Evolutionary conservation across 1,139 yeast genomes (phyloP).

Genomic region (Taiozyma onychis): DNA sequence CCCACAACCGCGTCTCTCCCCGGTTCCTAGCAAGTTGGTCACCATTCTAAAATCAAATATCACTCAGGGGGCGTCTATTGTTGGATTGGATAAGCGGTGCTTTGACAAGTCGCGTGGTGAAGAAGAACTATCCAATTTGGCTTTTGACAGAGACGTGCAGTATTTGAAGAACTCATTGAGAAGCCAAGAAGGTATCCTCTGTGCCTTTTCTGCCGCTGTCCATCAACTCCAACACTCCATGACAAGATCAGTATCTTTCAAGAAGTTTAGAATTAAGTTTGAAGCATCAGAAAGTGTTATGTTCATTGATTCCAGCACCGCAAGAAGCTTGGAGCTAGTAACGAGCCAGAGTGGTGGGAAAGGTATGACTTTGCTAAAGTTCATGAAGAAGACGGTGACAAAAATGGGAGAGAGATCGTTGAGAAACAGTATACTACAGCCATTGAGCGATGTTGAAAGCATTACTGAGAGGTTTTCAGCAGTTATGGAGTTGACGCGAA

Average conservation of each 20-base stretch:
- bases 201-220: conserved; percentile 33
- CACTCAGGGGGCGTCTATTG: conserved; percentile 22
- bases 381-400: conserved; percentile 34
- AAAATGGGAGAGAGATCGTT: conserved; percentile 41
- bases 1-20: conserved; percentile 26
- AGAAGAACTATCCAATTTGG: conserved; percentile 19
- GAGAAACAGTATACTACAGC: conserved; percentile 38
- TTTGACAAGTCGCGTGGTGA: conserved; percentile 26
- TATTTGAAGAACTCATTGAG: conserved; percentile 19
- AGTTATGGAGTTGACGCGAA: conserved; percentile 29
- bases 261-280: conserved; percentile 31
- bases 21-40: conserved; percentile 30
- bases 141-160: conserved; percentile 19
- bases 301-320: conserved; percentile 36
- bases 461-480: conserved; percentile 31
- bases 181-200: conserved; percentile 27
- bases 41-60: conserved; percentile 33
- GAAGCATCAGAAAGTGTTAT: conserved; percentile 37
- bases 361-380: conserved; percentile 31
- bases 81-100: conserved; percentile 21
- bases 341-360: conserved; percentile 27
- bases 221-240: conserved; percentile 14
- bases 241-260: conserved; percentile 13
- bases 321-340: conserved; percentile 33
- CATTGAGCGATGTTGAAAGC: conserved; percentile 33